A percentile compares a stretch with the other conserved stretches of the same genome.
phyloP scores from a whole-genome alignment of 345 rosid species.

The Citrus australasica region DNA sequence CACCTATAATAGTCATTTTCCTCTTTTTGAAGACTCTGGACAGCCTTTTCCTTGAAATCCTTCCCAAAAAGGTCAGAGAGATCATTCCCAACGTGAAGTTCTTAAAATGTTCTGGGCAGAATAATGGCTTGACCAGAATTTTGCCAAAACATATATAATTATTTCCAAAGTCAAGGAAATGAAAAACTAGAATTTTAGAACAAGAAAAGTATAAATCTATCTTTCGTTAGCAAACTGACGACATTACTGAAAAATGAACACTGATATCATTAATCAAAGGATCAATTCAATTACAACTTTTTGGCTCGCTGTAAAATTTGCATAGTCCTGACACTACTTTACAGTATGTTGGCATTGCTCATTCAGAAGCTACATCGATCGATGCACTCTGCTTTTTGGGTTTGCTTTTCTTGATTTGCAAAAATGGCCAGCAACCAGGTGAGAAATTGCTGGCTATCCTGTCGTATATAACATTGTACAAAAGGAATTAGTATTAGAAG shows the following conservation, averaged over 20 bases:
- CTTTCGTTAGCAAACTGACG: background rate
- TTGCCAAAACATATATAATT: too few relatives aligned
- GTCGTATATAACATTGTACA: constrained; percentile 3
- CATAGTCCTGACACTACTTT: background rate
- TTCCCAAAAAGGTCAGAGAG: too few relatives aligned
- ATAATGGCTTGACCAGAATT: too few relatives aligned
- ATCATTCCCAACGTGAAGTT: too few relatives aligned
- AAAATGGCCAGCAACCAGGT: constrained; percentile 36
- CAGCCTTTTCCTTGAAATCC: too few relatives aligned
- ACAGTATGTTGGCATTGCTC: background rate
- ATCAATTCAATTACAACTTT: background rate
- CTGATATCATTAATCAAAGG: background rate
- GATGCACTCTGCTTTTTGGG: constrained; percentile 5
- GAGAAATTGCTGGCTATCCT: constrained; percentile 2
- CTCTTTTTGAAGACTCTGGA: too few relatives aligned
- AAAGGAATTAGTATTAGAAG: background rate
- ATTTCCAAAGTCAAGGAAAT: too few relatives aligned
- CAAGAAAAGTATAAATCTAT: too few relatives aligned
- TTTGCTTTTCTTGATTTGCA: constrained; percentile 17
- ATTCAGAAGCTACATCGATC: constrained; percentile 17
- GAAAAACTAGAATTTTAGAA: too few relatives aligned
- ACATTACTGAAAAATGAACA: background rate
- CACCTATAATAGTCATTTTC: too few relatives aligned
- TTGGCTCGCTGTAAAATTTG: background rate
- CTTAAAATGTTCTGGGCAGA: too few relatives aligned